These are phyloP conservation scores for Ceriops tagal DNA, from an alignment of 345 rosid genomes.

Conservation along the genomic window DNA sequence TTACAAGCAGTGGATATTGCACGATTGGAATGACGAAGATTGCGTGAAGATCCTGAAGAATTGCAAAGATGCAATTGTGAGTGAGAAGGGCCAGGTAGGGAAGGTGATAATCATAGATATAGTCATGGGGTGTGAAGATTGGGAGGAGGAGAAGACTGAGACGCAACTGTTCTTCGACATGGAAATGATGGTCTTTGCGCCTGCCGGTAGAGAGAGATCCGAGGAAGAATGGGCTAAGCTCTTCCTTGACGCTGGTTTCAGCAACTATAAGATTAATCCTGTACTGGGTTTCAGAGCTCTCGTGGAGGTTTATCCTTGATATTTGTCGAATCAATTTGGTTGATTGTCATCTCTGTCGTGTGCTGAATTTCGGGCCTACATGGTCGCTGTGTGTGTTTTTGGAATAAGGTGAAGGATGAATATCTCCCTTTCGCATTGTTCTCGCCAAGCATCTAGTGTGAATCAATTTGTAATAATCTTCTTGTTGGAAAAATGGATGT, in stretches of 20 bases:
- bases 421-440: no score
- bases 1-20: conserved; percentile 9
- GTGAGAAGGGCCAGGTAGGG: background rate
- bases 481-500: no score
- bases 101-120: background rate
- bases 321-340: no score
- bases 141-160: background rate
- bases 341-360: no score
- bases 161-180: background rate
- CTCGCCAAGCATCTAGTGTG: no score
- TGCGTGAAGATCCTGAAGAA: conserved; percentile 10
- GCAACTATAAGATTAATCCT: background rate
- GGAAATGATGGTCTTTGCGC: background rate
- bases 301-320: background rate
- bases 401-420: no score
- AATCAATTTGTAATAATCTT: no score
- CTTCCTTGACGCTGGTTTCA: background rate
- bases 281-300: background rate
- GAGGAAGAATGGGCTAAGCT: background rate
- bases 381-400: no score
- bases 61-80: conserved; percentile 14
- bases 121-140: background rate
- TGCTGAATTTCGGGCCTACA: no score
- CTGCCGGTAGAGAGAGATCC: background rate
- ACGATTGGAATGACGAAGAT: conserved; percentile 1